Base-by-base conservation (phyloP, 768 basidiomycete genomes). In the Cystobasidium onofrii region DNA sequence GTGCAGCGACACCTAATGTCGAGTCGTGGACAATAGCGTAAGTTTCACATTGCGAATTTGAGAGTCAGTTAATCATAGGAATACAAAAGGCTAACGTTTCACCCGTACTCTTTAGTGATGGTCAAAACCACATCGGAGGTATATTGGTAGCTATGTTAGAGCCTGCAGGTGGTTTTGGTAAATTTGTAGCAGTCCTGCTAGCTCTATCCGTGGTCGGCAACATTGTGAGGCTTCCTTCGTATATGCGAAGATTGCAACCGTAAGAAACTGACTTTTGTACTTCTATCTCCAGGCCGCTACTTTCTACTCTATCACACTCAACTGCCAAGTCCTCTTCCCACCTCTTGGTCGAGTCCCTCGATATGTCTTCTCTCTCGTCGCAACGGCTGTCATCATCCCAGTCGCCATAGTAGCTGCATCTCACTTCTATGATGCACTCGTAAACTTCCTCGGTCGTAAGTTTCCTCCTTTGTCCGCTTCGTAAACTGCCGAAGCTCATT, bases 251-350 rank as follows among this genome's bases (percentile, higher is more conserved):
- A 4, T 12, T 36, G 55, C 31, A 72, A 25, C 52, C 46, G 13
- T 3, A 1, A 43, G 18, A 25, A 18, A 25, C 20, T 61, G 34
- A 34, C 62, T 12, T 27, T 27, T 29, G 66, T 34, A 34, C 62
- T 12, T 27, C n/a, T 29, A 66, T 34, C 63, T 70, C 62, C 73
- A 84, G 79, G 84, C 83, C 71, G 81, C 82, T 77, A 84, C 84
- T 79, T 84, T 84, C 61, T 85, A 85, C 80, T 83, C 83, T 36
- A 82, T 84, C 65, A 84, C 84, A 10, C 79, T 85, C 36, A 83
- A 83, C 10, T 83, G 84, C 77, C 83, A 83, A 75, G 83, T 84
- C 50, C 80, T 85, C 73, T 80, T 81, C 57, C 80, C 80, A 25
- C 83, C 79, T 74, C 79, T 84, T 75, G 83, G 84, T 33, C 75